Evolutionary conservation across 495 filamentous ascomycete species (phyloP), one percentile per base, ranked within the genome.

Genomic region (Lophiostoma macrostomum): DNA sequence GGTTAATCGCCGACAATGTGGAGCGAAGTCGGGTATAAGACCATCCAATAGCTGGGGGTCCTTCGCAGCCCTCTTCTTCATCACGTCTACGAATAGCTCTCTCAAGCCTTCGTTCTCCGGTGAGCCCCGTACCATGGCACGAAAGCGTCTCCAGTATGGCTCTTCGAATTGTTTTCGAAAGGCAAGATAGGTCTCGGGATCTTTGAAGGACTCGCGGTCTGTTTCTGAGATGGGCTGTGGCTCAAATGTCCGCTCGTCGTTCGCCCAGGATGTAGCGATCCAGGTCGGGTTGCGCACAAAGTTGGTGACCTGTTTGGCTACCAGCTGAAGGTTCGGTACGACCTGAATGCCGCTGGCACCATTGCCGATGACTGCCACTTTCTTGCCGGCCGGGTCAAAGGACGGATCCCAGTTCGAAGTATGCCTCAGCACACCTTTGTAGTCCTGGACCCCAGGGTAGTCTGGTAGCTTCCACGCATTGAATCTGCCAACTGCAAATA

Each of bases 201-300:
- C 72, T 27, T 71, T 70, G 67, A 75, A 77, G 1, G 68, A 71
- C 12, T 73, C 70, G 22, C 69, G 70, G 35, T 79, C 70, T 32
- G 80, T 76, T 19, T 74, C 61, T 3, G 74, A 60, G 60, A 80
- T 77, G 7, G 72, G 67, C 42, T 81, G 76, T 0, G 74, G 72
- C 38, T 73, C 73, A 0, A 74, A 59, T 11, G 70, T 69, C 18
- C 70, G 67, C 14, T 73, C 65, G 12, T 73, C 68, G 0, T 54
- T 43, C 20, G 73, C 69, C 50, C 73, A 71, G 11, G 81, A 77
- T 27, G 78, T 75, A 0, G 82, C 76, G n/a, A 89, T 80, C 84
- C 85, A 88, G 1, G 83, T 86, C 24, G 71, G 75, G 54, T 80
- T 83, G 16, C 85, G 76, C 5, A 78, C 80, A 44, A 85, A 88